Percentiles rank a stretch among this genome's conserved stretches.
Evolutionary conservation across 805 yeast genomes (phyloP).

Genomic region (Candida xyloterini): DNA sequence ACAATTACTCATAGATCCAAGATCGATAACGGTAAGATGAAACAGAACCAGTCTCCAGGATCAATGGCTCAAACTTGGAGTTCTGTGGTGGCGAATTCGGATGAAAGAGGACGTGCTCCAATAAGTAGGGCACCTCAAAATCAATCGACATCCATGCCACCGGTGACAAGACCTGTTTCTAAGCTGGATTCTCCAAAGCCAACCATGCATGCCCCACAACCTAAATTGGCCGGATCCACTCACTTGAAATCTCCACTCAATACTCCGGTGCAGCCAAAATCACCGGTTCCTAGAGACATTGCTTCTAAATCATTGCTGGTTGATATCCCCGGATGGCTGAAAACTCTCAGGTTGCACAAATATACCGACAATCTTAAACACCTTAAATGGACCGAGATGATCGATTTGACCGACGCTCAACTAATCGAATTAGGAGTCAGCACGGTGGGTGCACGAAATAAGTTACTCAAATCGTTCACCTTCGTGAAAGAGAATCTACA

Average conservation of each 20-base stretch:
- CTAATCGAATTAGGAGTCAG: conserved; percentile 79
- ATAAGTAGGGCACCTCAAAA: conserved; percentile 15
- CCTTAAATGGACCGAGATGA: conserved; percentile 74
- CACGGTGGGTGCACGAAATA: conserved; percentile 95
- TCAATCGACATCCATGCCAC: conserved; percentile 27
- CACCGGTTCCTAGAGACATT: conserved; percentile 49
- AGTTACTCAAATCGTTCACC: conserved; percentile 86
- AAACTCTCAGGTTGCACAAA: conserved; percentile 85
- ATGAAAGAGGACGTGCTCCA: conserved; percentile 22
- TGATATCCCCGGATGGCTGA: conserved; percentile 91
- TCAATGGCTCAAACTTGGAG: conserved; percentile 16
- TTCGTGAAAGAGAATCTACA: conserved; percentile 58
- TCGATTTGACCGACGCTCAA: conserved; percentile 64
- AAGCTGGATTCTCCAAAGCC: conserved; percentile 10
- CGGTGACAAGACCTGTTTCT: conserved; percentile 14
- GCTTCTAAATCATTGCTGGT: conserved; percentile 53
- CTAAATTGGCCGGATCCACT: conserved; percentile 10
- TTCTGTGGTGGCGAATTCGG: conserved; percentile 10
- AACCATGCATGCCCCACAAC: conserved; percentile 17
- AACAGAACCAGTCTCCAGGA: conserved; percentile 1
- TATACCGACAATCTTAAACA: conserved; percentile 82
- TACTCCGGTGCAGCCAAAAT: conserved; percentile 27
- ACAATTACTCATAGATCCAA: conserved; percentile 28
- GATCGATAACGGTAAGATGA: neutral
- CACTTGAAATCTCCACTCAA: conserved; percentile 8